These are phyloP conservation scores for Fagus sylvatica DNA, from an alignment of 306 rosid species.

Conservation along the genomic window DNA sequence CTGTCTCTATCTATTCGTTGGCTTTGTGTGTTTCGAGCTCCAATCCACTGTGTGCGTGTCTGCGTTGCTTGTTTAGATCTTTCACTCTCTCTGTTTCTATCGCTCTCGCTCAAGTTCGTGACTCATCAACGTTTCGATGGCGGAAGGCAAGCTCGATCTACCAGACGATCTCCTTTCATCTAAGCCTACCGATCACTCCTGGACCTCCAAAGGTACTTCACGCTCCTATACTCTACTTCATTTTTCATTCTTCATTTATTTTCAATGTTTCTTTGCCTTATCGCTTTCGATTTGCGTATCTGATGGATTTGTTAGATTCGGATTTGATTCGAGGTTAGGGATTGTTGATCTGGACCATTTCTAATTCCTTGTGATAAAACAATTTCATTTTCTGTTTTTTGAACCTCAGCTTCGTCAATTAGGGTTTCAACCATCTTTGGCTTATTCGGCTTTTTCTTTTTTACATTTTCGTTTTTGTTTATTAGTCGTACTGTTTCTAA, in stretches of 20 bases:
- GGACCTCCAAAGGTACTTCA: conserved; percentile 45
- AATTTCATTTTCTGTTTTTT: conserved; percentile 7
- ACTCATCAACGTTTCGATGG: conserved; percentile 33
- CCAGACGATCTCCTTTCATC: conserved; percentile 53
- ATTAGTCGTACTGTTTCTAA: neutral
- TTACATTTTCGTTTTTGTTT: neutral
- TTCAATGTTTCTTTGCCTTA: neutral
- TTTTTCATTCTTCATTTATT: no score
- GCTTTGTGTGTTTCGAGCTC: conserved; percentile 3
- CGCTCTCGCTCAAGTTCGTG: conserved; percentile 14
- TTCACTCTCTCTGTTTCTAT: conserved; percentile 18
- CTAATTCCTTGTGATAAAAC: neutral
- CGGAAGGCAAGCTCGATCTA: conserved; percentile 55
- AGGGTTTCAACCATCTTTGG: conserved; percentile 13
- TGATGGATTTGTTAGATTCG: conserved; percentile 22
- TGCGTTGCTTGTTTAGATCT: neutral
- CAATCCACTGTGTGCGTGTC: conserved; percentile 4
- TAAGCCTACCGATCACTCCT: conserved; percentile 48
- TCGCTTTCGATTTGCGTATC: neutral
- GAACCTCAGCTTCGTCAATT: conserved; percentile 2
- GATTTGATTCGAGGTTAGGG: conserved; percentile 8
- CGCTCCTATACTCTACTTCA: neutral
- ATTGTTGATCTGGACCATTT: conserved; percentile 35
- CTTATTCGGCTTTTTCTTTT: neutral
- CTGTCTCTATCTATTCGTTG: neutral